Conservation (phyloP, 192 early-diverging fungal genomes). For the Rhizoclosmatium globosum region DNA sequence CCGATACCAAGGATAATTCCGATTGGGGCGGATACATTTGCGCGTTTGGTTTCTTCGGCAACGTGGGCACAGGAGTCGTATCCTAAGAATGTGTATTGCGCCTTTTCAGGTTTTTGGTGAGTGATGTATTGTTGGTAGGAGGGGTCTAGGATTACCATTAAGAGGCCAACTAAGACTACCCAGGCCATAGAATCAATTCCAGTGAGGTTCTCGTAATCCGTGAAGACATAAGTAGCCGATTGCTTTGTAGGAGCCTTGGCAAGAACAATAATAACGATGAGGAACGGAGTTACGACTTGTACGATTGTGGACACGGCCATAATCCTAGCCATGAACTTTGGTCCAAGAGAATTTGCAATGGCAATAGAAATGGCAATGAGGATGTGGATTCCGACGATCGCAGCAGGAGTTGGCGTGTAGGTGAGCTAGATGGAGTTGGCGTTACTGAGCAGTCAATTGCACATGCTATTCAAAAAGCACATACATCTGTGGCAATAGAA, state of each 20-base stretch:
- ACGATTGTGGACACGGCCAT: slow-evolving; percentile 36
- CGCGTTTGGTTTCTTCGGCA: slow-evolving; percentile 50
- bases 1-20: slow-evolving; percentile 42
- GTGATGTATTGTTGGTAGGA: too few species aligned
- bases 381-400: slow-evolving; percentile 12
- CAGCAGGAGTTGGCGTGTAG: background rate
- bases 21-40: slow-evolving; percentile 37
- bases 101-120: background rate
- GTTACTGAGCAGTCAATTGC: too few species aligned
- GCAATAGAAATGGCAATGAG: background rate
- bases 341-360: slow-evolving; percentile 20
- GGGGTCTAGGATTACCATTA: slow-evolving; percentile 22
- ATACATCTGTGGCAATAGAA: too few species aligned
- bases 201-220: slow-evolving; percentile 35
- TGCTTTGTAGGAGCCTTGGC: slow-evolving; percentile 26
- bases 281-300: slow-evolving; percentile 40
- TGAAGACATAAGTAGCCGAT: slow-evolving; percentile 35
- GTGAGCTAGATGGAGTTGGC: too few species aligned
- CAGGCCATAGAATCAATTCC: slow-evolving; percentile 33
- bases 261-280: slow-evolving; percentile 40
- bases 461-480: too few species aligned
- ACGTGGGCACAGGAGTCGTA: slow-evolving; percentile 52
- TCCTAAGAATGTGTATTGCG: slow-evolving; percentile 36
- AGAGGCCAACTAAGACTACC: slow-evolving; percentile 41
- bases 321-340: slow-evolving; percentile 20